Conservation (phyloP, 768 basidiomycete species). For the Holtermannia corniformis region DNA sequence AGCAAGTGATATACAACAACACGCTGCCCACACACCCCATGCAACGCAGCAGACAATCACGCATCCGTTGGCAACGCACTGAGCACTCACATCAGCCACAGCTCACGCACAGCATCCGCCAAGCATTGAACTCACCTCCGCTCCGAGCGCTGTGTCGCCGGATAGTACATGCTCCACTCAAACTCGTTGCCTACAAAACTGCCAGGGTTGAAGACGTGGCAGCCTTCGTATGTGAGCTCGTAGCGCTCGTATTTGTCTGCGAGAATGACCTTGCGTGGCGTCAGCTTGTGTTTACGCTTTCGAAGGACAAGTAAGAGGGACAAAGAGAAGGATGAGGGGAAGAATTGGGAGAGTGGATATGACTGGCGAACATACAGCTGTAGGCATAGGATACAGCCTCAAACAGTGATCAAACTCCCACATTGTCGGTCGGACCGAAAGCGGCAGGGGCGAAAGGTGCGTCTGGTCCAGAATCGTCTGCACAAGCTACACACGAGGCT, state of each 20-base stretch:
- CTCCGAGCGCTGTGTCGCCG: conserved; percentile 65
- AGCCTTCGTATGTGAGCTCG: conserved; percentile 92
- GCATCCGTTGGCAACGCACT: too few species aligned
- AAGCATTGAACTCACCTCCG: conserved; percentile 39
- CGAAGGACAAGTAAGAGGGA: background rate
- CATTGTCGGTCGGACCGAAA: conserved; percentile 72
- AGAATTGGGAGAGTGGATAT: background rate
- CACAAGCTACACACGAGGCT: conserved; percentile 63
- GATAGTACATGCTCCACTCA: conserved; percentile 83
- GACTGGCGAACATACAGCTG: conserved; percentile 50
- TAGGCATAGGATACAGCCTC: conserved; percentile 87
- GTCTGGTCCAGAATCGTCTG: conserved; percentile 92
- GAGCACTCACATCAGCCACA: too few species aligned
- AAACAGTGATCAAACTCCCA: conserved; percentile 87
- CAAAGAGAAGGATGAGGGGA: background rate
- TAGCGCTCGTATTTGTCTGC: conserved; percentile 96
- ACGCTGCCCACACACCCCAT: too few species aligned
- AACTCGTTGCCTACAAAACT: conserved; percentile 75
- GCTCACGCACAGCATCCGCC: too few species aligned
- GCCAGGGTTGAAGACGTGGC: conserved; percentile 98
- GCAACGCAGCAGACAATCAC: too few species aligned
- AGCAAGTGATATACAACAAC: too few species aligned
- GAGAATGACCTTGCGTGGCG: conserved; percentile 58
- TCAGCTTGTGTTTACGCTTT: conserved; percentile 7
- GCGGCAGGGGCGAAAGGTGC: conserved; percentile 79